Base-by-base conservation (phyloP, 192 early-diverging fungal species). In the Borealophlyctis nickersoniae region DNA sequence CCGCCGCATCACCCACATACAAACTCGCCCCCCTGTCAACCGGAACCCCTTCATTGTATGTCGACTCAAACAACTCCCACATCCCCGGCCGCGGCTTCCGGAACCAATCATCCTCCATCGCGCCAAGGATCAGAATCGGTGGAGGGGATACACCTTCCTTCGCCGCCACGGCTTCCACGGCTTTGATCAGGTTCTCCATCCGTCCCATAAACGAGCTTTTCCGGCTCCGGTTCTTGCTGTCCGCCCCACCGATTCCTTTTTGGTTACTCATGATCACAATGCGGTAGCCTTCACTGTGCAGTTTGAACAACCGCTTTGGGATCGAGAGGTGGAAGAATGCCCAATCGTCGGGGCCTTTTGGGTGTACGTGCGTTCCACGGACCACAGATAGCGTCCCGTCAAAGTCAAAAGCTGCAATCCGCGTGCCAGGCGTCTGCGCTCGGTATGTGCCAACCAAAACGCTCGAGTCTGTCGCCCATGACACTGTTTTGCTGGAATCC, bases 1-100 rank as follows among this genome's bases (percentile, higher is more conserved):
- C 94, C n/a, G 92, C 92, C 2, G 94, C 96, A 74, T 98, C 96
- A 26, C 96, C 96, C 2, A 93, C 89, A 77, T 85, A 98, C 50
- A 92, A 94, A 62, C 87, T 88, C 2, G 67, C 53, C 4, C 45
- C 49, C 35, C 52, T 60, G 61, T 93, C 91, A 65, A 85, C 50
- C 0, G 30, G 32, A n/a, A 81, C 65, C 49, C 62, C 79, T 0
- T 66, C 75, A 29, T 77, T 78, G 28, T 33, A 58, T 9, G 80
- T 62, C 23, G 28, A 23, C 13, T 72, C 62, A 1, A 89, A 68
- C 52, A 70, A 67, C 22, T 84, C 72, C 88, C 88, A 91, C 67
- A 88, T 87, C 0, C 87, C 88, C 22, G 79, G 78, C 58, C 81
- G 76, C 14, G 91, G 91, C 50, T 93, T 93, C n/a, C 91, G 77